phyloP scores from a whole-genome alignment of 148 eudicot species.

The Rhododendron ferrugineum region DNA sequence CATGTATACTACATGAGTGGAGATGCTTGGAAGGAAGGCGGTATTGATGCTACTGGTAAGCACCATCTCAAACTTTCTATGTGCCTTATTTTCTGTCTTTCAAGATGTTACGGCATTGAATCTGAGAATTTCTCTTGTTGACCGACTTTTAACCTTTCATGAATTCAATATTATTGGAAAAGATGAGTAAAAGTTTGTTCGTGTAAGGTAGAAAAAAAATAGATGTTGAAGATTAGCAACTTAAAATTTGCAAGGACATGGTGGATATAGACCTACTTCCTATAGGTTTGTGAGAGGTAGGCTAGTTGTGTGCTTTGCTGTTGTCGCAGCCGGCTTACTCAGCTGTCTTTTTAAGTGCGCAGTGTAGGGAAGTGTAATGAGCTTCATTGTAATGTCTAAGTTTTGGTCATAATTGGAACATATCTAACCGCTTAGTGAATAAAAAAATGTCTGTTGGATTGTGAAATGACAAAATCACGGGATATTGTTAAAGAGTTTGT shows the following conservation, averaged over 20 bases:
- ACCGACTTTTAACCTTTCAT: neutral
- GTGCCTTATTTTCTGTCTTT: neutral
- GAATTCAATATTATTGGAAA: neutral
- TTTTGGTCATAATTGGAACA: neutral
- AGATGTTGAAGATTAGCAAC: neutral
- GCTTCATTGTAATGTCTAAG: neutral
- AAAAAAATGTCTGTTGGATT: neutral
- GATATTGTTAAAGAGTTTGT: neutral
- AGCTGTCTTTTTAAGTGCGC: neutral
- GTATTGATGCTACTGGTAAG: slow-evolving; percentile 97
- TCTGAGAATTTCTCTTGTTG: neutral
- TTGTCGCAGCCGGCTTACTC: neutral
- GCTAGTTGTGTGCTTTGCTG: neutral
- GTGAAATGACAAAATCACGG: neutral
- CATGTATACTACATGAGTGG: slow-evolving; percentile 99
- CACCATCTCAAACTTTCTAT: slow-evolving; percentile 18
- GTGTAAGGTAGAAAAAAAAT: neutral
- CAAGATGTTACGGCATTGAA: neutral
- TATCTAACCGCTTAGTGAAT: neutral
- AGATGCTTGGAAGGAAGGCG: slow-evolving; percentile 99
- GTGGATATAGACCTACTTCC: neutral
- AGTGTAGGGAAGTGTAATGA: neutral
- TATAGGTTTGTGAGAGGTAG: neutral
- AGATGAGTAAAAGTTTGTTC: neutral
- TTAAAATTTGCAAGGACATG: neutral